Evolutionary conservation across 805 yeast genomes (phyloP), one percentile per base, ranked within the genome.

Genomic region (Blastobotrys peoriensis): DNA sequence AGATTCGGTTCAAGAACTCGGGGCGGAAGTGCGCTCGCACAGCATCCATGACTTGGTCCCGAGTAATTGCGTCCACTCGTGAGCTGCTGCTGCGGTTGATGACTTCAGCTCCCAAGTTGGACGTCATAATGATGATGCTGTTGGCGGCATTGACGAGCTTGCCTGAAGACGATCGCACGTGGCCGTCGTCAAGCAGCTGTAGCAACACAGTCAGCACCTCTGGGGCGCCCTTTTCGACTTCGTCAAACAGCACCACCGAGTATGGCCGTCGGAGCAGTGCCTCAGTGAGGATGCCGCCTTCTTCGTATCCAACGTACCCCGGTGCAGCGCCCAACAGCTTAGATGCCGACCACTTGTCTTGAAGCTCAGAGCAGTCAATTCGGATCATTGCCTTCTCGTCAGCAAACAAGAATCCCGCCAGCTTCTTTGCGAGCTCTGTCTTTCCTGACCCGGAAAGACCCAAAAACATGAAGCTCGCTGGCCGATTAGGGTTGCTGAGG

Each of bases 381-480:
- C 98, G 82, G 61, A 93, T 85, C 86, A 93, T 91, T 40, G 96
- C 95, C 67, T 81, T 84, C 63, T 91, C 97, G 62, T 93, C 98
- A 42, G 95, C 86, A 69, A 93, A 93, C 59, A 93, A 74, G 71
- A 93, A 93, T 0, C 94, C 96, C 8, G 98, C 98, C 20, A 93
- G 76, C 59, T 89, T 93, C 77, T 93, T 93, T 19, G 98, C 98
- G 56, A 93, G 74, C 66, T 93, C 98, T 5, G 98, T 93, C 74
- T 93, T 93, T 77, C 98, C 98, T 4, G 96, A 87, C 57, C 98
- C 98, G 2, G 96, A 86, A 48, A 91, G 76, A 48, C 98, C 98
- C 50, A 94, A 71, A 75, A 93, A 93, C 60, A 93, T 61, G 76
- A 93, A 93, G 10, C 96, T 86, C 0, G 98, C 87, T 4, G 98